These are phyloP conservation scores for Fusarium scirpi DNA, from an alignment of 2,329 filamentous ascomycete species.

Conservation along the genomic window DNA sequence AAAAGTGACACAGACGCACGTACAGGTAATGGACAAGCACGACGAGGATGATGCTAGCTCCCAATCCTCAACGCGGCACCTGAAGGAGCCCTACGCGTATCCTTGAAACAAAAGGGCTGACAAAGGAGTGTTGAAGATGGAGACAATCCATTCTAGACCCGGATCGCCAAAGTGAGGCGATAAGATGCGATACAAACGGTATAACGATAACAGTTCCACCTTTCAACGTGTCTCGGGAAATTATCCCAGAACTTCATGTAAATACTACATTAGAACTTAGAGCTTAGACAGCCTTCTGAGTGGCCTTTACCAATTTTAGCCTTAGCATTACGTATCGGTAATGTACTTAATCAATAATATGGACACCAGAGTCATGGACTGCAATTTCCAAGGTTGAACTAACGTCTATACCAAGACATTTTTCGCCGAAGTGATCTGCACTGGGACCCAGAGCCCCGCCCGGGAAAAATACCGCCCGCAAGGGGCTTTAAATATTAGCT, in stretches of 20 bases:
- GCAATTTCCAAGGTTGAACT: neutral
- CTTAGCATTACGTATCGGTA: neutral
- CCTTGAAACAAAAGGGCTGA: neutral
- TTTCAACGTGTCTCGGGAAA: neutral
- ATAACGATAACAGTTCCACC: neutral
- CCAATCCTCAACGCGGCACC: slow-evolving; percentile 38
- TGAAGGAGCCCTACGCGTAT: slow-evolving; percentile 28
- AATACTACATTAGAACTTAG: neutral
- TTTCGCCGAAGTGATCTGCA: slow-evolving; percentile 4
- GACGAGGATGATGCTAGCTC: slow-evolving; percentile 40
- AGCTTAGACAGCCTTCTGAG: neutral
- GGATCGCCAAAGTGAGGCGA: neutral
- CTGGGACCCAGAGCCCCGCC: neutral
- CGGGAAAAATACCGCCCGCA: neutral
- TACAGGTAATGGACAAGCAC: slow-evolving; percentile 32
- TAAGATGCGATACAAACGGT: neutral
- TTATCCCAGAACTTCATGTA: neutral
- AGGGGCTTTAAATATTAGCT: neutral
- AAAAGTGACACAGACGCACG: slow-evolving; percentile 41
- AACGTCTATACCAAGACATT: neutral
- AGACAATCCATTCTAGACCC: neutral
- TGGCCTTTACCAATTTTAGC: neutral
- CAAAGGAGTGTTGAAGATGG: neutral
- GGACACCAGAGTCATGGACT: neutral
- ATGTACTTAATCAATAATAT: slow-evolving; percentile 11